phyloP scores from a whole-genome alignment of 2,329 filamentous ascomycete species.

The Aspergillus sojae region DNA sequence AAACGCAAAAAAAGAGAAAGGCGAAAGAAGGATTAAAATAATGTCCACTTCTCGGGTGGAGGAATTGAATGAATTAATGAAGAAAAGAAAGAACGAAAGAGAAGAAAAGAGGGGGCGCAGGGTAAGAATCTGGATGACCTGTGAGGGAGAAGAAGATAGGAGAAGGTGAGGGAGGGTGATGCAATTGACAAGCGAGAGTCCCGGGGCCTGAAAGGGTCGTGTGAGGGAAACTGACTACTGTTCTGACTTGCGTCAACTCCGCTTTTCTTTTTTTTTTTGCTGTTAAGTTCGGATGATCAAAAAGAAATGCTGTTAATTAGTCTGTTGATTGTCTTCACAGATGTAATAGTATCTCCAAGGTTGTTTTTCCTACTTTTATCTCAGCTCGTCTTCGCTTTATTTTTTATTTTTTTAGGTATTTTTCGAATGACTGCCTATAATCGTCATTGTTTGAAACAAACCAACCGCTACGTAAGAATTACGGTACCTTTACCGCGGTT shows the following conservation, averaged over 20 bases:
- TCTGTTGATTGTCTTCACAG: not conserved
- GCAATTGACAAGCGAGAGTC: constrained; percentile 25
- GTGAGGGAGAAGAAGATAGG: constrained; percentile 17
- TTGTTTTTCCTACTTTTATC: not conserved
- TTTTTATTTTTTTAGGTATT: not conserved
- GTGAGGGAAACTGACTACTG: constrained; percentile 7
- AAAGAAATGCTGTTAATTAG: not conserved
- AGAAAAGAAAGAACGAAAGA: constrained; percentile 12
- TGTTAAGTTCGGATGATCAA: not conserved
- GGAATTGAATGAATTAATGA: constrained; percentile 6
- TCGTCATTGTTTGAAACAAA: constrained; percentile 1
- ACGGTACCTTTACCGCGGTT: not conserved
- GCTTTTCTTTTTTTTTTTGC: not conserved
- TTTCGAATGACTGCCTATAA: not conserved
- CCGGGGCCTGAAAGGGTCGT: constrained; percentile 14
- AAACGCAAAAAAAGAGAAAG: not conserved
- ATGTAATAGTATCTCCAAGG: not conserved
- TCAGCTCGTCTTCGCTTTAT: not conserved
- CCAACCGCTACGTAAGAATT: not conserved
- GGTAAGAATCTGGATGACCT: constrained; percentile 13
- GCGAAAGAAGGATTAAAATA: constrained; percentile 11
- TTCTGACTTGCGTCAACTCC: constrained; percentile 1
- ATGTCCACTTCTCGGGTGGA: constrained; percentile 3
- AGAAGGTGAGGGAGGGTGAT: constrained; percentile 18
- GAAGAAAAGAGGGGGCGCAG: constrained; percentile 15